Evolutionary conservation across 331 rosid species (phyloP).

Genomic region (Dryas integrifolia): DNA sequence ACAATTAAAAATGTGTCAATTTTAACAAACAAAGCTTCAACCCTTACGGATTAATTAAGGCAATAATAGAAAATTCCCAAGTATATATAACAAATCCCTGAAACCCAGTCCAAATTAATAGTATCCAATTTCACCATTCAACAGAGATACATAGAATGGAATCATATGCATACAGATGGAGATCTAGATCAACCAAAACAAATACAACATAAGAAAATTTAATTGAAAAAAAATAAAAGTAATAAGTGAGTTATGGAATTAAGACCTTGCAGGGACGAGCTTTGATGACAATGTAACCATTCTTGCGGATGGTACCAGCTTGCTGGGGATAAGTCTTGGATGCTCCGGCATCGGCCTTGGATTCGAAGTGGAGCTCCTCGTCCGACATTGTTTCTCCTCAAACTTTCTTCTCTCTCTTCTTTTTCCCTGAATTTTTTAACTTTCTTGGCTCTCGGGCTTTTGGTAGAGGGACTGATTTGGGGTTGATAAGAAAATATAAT

Average conservation of each 20-base stretch:
- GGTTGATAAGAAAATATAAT: too few species aligned
- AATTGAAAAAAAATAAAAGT: background rate
- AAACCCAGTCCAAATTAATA: too few species aligned
- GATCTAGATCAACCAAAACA: background rate
- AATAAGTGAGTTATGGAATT: background rate
- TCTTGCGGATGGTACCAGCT: conserved; percentile 70
- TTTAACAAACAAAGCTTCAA: background rate
- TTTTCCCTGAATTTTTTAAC: too few species aligned
- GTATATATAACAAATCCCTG: too few species aligned
- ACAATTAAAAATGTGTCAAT: background rate
- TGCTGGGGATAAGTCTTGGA: conserved; percentile 72
- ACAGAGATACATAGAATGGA: too few species aligned
- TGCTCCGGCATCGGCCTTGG: conserved; percentile 68
- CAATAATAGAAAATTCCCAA: too few species aligned
- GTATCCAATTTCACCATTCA: too few species aligned
- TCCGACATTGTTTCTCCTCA: conserved; percentile 44
- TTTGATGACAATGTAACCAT: conserved; percentile 66
- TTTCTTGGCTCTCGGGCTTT: too few species aligned
- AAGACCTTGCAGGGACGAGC: conserved; percentile 65
- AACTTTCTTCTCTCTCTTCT: too few species aligned
- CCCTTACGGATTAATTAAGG: too few species aligned
- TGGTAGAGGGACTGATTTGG: too few species aligned
- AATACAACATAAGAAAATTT: background rate
- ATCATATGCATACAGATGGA: too few species aligned
- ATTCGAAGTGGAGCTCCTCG: conserved; percentile 72